phyloP scores from a whole-genome alignment of 768 basidiomycete genomes.

The Boletellus ananas region DNA sequence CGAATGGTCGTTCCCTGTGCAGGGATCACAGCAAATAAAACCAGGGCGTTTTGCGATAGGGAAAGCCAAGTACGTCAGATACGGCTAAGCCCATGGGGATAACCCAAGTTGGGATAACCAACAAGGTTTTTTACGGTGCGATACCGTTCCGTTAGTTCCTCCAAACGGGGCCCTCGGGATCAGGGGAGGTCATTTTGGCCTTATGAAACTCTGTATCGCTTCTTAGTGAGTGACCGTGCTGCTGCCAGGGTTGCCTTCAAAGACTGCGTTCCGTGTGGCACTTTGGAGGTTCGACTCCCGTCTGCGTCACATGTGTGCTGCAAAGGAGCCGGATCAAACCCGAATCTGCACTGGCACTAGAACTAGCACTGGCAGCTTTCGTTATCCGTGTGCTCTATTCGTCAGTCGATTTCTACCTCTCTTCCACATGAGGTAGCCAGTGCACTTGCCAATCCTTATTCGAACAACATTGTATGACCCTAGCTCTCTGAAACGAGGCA shows the following conservation, averaged over 20 bases:
- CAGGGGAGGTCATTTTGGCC: too few species aligned
- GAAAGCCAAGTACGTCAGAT: background rate
- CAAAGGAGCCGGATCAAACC: background rate
- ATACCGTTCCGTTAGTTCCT: background rate
- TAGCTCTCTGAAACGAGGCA: conserved; percentile 7
- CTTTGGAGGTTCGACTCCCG: background rate
- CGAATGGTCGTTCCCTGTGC: background rate
- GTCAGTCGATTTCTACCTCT: background rate
- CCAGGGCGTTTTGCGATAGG: background rate
- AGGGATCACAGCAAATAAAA: background rate
- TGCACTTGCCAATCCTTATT: conserved; percentile 5
- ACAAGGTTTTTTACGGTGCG: background rate
- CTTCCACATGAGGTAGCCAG: background rate
- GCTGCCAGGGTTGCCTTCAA: background rate
- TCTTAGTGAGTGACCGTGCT: background rate
- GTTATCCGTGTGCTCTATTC: background rate
- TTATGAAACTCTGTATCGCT: background rate
- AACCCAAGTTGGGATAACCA: background rate
- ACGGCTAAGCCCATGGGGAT: background rate
- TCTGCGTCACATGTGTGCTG: background rate
- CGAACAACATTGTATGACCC: background rate
- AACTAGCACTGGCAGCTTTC: background rate
- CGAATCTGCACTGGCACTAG: background rate
- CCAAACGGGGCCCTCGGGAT: too few species aligned
- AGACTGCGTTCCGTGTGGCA: background rate